Base-by-base conservation (phyloP, 2,329 filamentous ascomycete genomes). In the Cyclaneusma minus region DNA sequence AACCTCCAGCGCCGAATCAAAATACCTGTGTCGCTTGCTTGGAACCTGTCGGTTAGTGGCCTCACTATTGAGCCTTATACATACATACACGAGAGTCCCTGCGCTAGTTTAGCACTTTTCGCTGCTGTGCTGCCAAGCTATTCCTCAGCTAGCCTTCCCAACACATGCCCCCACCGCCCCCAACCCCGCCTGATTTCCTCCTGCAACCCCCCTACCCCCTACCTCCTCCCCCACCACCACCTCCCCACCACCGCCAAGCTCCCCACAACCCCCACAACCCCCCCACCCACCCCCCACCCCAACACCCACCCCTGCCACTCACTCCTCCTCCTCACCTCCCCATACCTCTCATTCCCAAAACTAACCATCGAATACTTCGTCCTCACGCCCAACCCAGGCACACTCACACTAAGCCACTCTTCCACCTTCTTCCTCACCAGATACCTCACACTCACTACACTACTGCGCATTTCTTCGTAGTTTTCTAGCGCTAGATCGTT, bases 321-420 rank as follows among this genome's bases (percentile, higher is more conserved):
- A 30, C 77, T 82, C 37, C 65, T 68, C 20, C 55, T 58, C 17
- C 83, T 64, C 3, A 95, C 79, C 33, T 91, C 76, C 1, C 79
- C 81, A 50, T 98, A 98, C 12, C 80, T 60, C 54, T 92, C 78
- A 43, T 93, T 94, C 32, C 82, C 82, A 48, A 98, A 98, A 39
- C 84, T 93, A 6, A 98, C 76, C 12, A 87, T 67, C 1, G 79
- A 73, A 47, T 98, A 98, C 54, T 93, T 83, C 2, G 89, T 98
- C 45, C 77, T 72, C 74, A 87, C 94, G 1, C 87, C 89, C 8
- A 85, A 52, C 14, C 63, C 56, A 0, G 89, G 89, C 3, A 91
- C 44, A 40, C 78, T 74, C 9, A 78, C 65, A 27, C 77, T 81
- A 27, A 95, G 56, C 17, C 65, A 68, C 55, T 98, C 89, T 46